A percentile compares a stretch with the other conserved stretches of the same genome.
Evolutionary conservation across 2,329 filamentous ascomycete genomes (phyloP).

Genomic region (Paraconiothyrium brasiliense): DNA sequence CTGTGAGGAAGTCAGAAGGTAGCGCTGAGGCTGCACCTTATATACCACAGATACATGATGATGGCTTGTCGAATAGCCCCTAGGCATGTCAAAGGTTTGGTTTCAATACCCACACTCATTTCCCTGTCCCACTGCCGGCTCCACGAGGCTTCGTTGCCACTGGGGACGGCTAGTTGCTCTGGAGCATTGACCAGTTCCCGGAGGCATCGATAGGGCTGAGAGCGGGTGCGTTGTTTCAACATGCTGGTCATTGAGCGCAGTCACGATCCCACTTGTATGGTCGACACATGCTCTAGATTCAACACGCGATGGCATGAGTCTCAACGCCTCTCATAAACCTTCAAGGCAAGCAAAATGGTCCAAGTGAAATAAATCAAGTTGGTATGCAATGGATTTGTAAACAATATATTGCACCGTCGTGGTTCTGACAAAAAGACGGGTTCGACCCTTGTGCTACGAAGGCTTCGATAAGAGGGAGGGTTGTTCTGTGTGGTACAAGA

Average conservation of each 20-base stretch:
- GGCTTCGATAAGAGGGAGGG: neutral
- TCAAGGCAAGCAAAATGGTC: neutral
- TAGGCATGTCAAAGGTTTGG: neutral
- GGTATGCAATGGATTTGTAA: neutral
- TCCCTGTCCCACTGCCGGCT: neutral
- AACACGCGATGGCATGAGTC: neutral
- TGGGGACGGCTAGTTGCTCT: neutral
- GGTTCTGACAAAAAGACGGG: neutral
- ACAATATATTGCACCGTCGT: neutral
- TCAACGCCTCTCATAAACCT: neutral
- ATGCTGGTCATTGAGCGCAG: neutral
- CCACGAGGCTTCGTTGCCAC: neutral
- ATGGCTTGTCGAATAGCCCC: neutral
- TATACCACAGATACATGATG: neutral
- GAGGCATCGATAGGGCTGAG: neutral
- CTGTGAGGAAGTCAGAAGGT: slow-evolving; percentile 19
- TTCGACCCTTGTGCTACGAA: neutral
- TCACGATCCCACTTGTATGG: neutral
- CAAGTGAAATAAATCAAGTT: neutral
- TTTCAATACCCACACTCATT: neutral
- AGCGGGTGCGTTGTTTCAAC: neutral
- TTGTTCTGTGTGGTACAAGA: neutral
- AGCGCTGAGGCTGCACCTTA: neutral
- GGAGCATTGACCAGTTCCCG: neutral
- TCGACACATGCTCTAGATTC: neutral